Conservation (phyloP, 2,329 filamentous ascomycete species). For the Aspergillus calidoustus region DNA sequence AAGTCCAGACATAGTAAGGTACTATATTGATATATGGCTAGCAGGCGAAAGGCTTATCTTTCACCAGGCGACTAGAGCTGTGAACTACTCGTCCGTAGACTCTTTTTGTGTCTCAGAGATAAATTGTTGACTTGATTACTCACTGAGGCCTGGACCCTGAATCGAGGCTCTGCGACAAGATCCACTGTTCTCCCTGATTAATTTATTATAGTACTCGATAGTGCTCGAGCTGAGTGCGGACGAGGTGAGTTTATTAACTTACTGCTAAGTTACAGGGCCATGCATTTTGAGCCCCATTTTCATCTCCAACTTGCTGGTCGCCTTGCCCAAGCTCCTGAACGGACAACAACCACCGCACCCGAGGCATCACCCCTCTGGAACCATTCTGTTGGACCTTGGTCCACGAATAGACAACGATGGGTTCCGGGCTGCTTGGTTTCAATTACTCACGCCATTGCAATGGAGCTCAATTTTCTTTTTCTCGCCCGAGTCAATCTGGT, state of each 20-base stretch:
- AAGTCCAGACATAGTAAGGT: too few relatives aligned
- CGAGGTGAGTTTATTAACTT: too few relatives aligned
- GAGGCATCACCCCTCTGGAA: too few relatives aligned
- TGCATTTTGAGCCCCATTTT: too few relatives aligned
- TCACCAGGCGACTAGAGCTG: not conserved
- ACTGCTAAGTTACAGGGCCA: too few relatives aligned
- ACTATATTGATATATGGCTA: not conserved
- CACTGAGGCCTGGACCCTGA: not conserved
- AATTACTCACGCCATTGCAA: not conserved
- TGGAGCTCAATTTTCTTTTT: not conserved
- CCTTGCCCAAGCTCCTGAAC: too few relatives aligned
- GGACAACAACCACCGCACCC: too few relatives aligned
- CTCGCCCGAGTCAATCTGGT: conserved; percentile 9
- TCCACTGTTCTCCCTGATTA: not conserved
- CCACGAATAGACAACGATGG: not conserved
- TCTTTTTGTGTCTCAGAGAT: too few relatives aligned
- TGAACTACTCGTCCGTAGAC: too few relatives aligned
- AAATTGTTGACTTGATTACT: not conserved
- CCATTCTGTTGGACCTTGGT: not conserved
- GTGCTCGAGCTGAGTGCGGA: too few relatives aligned
- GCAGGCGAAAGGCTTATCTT: not conserved
- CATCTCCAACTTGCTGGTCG: too few relatives aligned
- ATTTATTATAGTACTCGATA: not conserved
- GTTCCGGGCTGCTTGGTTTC: not conserved
- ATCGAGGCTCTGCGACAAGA: conserved; percentile 10